Base-by-base conservation (phyloP, 345 rosid genomes). In the Crucihimalaya himalaica region DNA sequence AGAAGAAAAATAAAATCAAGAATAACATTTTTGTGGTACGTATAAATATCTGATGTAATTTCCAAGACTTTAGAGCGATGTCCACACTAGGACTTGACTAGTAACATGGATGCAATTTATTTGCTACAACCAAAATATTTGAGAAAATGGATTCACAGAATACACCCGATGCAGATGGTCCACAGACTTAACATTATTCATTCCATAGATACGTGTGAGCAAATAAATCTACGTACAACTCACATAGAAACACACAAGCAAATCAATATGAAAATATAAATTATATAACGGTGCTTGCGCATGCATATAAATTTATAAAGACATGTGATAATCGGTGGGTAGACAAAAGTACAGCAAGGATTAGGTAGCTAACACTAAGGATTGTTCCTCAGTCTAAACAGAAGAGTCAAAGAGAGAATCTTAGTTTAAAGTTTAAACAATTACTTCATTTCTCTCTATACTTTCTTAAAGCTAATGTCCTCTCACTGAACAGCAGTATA, bases 351-450 rank as follows among this genome's bases (percentile, higher is more conserved):
- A 75, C 81, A 47, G 81, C 71, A 43, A 60, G 35, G 78, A 79
- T 83, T 77, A 77, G 81, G 83, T 70, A 69, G 78, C 74, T 67
- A 72, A 78, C 68, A 70, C 78, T 42, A 76, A 34, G 79, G 80
- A 76, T 80, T 73, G 79, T 73, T 70, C 76, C 55, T 73, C 65
- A 51, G 76, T 78, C 76, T 75, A 73, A 83, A 70, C 64, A 75
- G 68, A 78, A 70, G 77, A 56, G 77, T 55, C 56, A 43, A 53
- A 74, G 46, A 57, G 78, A 80, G 81, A 80, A 86, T 81, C 84
- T 80, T 75, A 74, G 77, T 79, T 67, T 77, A 29, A 57, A 71
- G 57, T 58, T 39, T 71, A 71, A 48, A 65, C 72, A 58, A 58
- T 57, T 54, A 46, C 53, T 70, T 64, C 51, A 28, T 50, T 53